phyloP scores from a whole-genome alignment of 495 filamentous ascomycete species.

The Aspergillus hancockii region DNA sequence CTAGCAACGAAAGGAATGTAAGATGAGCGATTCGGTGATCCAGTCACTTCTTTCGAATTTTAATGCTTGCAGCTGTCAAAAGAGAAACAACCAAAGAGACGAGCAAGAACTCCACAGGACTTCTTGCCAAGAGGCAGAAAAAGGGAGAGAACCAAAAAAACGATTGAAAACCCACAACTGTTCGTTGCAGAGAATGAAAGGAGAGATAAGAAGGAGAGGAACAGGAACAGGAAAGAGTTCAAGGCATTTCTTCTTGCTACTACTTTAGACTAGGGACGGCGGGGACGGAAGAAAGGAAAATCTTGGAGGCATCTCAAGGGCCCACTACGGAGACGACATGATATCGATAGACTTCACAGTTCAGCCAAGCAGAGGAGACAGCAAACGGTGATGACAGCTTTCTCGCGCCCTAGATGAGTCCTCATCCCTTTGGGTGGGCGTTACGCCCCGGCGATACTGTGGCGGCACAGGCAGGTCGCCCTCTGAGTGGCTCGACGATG shows the following conservation, averaged over 20 bases:
- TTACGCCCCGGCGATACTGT: not conserved
- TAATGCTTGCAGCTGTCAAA: slow-evolving; percentile 21
- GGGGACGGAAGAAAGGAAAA: slow-evolving; percentile 6
- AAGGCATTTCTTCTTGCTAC: not conserved
- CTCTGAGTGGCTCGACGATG: slow-evolving; percentile 16
- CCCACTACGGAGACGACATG: not conserved
- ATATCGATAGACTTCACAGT: not conserved
- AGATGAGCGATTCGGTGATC: slow-evolving; percentile 21
- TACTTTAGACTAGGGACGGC: not conserved
- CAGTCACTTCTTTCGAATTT: slow-evolving; percentile 30
- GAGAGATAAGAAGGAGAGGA: slow-evolving; percentile 8
- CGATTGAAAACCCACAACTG: slow-evolving; percentile 8
- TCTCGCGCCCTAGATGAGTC: not conserved
- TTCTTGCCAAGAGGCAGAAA: slow-evolving; percentile 22
- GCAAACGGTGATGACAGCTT: not conserved
- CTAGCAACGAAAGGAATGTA: slow-evolving; percentile 47
- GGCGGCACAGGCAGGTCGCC: slow-evolving; percentile 4
- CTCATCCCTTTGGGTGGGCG: not conserved
- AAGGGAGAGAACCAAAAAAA: slow-evolving; percentile 20
- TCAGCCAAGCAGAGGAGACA: not conserved
- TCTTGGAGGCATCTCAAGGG: not conserved
- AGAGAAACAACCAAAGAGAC: slow-evolving; percentile 20
- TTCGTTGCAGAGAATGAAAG: slow-evolving; percentile 15
- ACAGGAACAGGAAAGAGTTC: slow-evolving; percentile 5
- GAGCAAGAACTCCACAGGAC: slow-evolving; percentile 12